Evolutionary conservation across 2,329 filamentous ascomycete species (phyloP), one percentile per base, ranked within the genome.

Genomic region (Xylaria digitata): DNA sequence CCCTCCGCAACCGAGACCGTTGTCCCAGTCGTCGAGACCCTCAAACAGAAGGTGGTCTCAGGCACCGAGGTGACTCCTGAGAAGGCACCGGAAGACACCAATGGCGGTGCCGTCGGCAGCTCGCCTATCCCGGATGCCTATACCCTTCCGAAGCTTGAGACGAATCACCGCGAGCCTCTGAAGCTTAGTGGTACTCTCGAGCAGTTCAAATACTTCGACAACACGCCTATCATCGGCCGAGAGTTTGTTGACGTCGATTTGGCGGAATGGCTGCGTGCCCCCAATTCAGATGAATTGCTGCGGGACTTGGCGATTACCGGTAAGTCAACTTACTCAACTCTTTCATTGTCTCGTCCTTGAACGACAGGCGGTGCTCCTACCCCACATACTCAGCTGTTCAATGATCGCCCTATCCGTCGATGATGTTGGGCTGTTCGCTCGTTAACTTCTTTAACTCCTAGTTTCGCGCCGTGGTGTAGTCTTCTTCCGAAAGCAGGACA

Each of bases 401-500:
- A 23, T 6, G 21, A 49, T 21, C 2, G 15, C 4, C 15, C 23
- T 32, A 1, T 26, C 15, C 3, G 37, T 17, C 4, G 3, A 30
- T 7, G 6, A 32, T 3, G 30, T 6, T 15, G 17, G 3, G 3
- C 3, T 23, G 9, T 15, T n/a, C 32, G 19, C 50, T 34, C 19
- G 23, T 62, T 58, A 48, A 65, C 19, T n/a, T 17, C 32, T n/a
- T 13, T 19, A 8, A 26, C 37, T 9, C 11, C 23, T 23, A 90
- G 89, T 92, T 70, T 91, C 89, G 1, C 85, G 87, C 66, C 86
- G 90, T 0, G 89, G 89, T 9, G 90, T 92, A 3, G 89, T 92
- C 37, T 91, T 92, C 80, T 90, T 92, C 79, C 86, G 89, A 21
- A 83, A 85, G 34, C 90, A 92, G 70, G 82, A 90, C 73, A 80